phyloP scores from a whole-genome alignment of 2,329 filamentous ascomycete species.

The Shiraia sp. region DNA sequence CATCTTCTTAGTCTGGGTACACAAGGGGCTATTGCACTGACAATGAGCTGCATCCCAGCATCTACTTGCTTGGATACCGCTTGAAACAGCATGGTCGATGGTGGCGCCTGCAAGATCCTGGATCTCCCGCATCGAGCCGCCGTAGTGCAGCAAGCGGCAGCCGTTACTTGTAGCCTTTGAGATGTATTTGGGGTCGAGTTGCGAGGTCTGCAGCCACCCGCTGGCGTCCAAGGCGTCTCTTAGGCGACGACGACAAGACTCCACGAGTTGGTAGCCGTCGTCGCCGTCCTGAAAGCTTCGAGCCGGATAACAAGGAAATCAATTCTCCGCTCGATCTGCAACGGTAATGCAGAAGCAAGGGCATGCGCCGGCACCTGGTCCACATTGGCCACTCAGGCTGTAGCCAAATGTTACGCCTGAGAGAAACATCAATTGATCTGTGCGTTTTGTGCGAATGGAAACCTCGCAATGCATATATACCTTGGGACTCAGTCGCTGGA shows the following conservation, averaged over 20 bases:
- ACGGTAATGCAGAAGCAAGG: constrained; percentile 32
- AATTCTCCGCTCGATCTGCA: constrained; percentile 13
- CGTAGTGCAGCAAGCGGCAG: constrained; percentile 24
- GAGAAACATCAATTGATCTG: constrained; percentile 17
- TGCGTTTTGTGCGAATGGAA: constrained; percentile 7
- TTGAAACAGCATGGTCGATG: constrained; percentile 23
- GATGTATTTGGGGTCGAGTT: constrained; percentile 17
- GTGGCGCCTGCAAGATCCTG: constrained; percentile 26
- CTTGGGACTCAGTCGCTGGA: constrained; percentile 10
- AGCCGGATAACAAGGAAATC: constrained; percentile 1
- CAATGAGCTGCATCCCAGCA: constrained; percentile 20
- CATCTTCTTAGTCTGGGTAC: constrained; percentile 36
- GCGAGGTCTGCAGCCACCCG: constrained; percentile 11
- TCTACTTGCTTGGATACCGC: constrained; percentile 17
- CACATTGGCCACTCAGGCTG: constrained; percentile 12
- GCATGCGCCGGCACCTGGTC: constrained; percentile 15
- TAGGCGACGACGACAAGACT: constrained; percentile 17
- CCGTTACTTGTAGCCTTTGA: constrained; percentile 20
- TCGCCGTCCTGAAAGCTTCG: constrained; percentile 6
- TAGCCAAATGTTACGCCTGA: constrained; percentile 19
- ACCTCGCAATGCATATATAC: constrained; percentile 1
- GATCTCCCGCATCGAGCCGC: constrained; percentile 28
- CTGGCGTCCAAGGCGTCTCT: constrained; percentile 15
- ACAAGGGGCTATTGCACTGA: constrained; percentile 34
- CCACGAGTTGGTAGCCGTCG: constrained; percentile 18